Percentiles rank a stretch among this genome's conserved stretches.
Evolutionary conservation across 2,329 filamentous ascomycete genomes (phyloP).

Genomic region (Botrytis medusae): DNA sequence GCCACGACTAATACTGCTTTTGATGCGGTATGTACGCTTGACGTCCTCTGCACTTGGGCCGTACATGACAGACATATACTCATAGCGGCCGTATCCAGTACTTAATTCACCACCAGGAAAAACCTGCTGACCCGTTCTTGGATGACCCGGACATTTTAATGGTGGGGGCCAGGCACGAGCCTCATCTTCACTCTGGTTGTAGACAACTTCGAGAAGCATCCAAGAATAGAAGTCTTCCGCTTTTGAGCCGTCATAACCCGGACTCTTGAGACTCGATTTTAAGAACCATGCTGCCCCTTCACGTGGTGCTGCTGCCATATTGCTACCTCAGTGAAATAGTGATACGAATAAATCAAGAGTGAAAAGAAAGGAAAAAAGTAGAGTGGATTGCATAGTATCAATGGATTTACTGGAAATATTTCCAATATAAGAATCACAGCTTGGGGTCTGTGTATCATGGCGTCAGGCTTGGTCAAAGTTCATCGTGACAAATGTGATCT

Average conservation of each 20-base stretch:
- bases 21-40: conserved; percentile 5
- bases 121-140: neutral
- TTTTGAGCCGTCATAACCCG: conserved; percentile 5
- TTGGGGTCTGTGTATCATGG: neutral
- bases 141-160: neutral
- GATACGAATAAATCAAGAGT: neutral
- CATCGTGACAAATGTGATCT: neutral
- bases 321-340: neutral
- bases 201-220: conserved; percentile 13
- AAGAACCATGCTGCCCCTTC: conserved; percentile 11
- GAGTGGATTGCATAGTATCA: neutral
- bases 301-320: conserved; percentile 8
- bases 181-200: neutral
- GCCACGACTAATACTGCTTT: neutral
- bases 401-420: neutral
- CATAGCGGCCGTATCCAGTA: neutral
- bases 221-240: neutral
- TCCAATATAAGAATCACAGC: conserved; percentile 1
- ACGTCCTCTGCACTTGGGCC: conserved; percentile 4
- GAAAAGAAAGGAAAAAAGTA: neutral
- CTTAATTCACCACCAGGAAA: neutral
- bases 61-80: conserved; percentile 6
- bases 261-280: conserved; percentile 13
- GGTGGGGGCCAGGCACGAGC: neutral
- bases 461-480: neutral